Base-by-base conservation (phyloP, 495 filamentous ascomycete species). In the Lasiosphaeria miniovina region DNA sequence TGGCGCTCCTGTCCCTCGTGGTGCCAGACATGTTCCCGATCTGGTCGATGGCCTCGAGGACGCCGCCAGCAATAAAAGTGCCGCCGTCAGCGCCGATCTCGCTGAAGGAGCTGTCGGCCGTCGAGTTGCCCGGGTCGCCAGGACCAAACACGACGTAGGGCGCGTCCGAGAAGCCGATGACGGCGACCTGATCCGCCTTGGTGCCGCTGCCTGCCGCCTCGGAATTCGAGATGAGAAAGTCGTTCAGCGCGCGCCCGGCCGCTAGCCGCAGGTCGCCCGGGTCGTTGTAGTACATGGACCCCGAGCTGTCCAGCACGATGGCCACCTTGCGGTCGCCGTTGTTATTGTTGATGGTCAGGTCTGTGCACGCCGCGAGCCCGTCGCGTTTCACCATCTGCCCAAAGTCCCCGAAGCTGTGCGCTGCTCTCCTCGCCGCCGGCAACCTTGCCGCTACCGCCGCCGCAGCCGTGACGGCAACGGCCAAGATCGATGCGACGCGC, bases 301-400 rank as follows among this genome's bases (percentile, higher is more conserved):
- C 55, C 3, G 70, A 71, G 24, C 57, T 62, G 60, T 66, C 64
- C 38, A 66, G 52, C 15, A 65, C 62, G 17, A 65, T 61, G 59
- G 46, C 62, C 35, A 61, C 62, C 46, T 61, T 58, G 6, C 58
- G 32, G 51, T 61, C 54, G 41, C 62, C 62, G 55, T 65, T 61
- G 46, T 74, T 71, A 58, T 60, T 63, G 49, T 58, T 61, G 48
- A 74, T 61, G 34, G 61, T 67, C 12, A 72, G 63, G 32, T 59
- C 63, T 3, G 52, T 50, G 49, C 63, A 65, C 6, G 45, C 36
- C 12, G 61, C 12, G 15, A 46, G 43, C 12, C 43, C 43, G 12
- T 46, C 43, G 6, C 43, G 43, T n/a, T 46, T 46, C 24, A 2
- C 24, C 24, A 24, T 24, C 24, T 24, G 24, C 24, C 24, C 24